Percentiles rank a stretch among this genome's conserved stretches.
Conservation (phyloP, 2,329 filamentous ascomycete species). For the Thielaviopsis punctulata region DNA sequence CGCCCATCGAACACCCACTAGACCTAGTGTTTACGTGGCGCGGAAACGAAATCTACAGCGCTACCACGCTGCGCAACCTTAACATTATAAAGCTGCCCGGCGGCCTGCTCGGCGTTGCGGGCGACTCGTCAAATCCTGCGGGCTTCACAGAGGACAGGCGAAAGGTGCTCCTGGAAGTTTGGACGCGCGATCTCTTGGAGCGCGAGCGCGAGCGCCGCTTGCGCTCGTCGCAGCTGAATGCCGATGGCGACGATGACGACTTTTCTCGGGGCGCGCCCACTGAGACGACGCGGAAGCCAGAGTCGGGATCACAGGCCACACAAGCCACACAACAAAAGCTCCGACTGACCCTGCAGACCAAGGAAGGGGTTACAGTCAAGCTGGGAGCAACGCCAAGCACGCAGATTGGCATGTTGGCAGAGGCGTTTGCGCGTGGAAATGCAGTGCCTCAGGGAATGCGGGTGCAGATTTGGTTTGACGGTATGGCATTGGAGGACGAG, state of each 20-base stretch:
- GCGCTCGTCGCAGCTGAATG: background rate
- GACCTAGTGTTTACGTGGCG: constrained; percentile 67
- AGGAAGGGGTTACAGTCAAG: constrained; percentile 31
- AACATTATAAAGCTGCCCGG: constrained; percentile 28
- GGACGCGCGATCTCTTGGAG: constrained; percentile 47
- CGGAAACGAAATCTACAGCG: constrained; percentile 52
- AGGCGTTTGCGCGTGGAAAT: constrained; percentile 39
- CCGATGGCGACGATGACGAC: background rate
- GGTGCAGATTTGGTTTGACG: constrained; percentile 56
- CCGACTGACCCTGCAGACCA: constrained; percentile 36
- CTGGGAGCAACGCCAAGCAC: constrained; percentile 37
- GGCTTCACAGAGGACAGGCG: constrained; percentile 33
- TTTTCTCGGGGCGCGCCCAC: constrained; percentile 18
- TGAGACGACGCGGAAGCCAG: constrained; percentile 11
- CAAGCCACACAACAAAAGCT: constrained; percentile 22
- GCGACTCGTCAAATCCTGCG: constrained; percentile 20
- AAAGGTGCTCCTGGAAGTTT: constrained; percentile 59
- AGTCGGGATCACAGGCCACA: background rate
- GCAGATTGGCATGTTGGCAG: constrained; percentile 42
- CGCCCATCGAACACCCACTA: constrained; percentile 26
- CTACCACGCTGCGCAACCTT: constrained; percentile 54
- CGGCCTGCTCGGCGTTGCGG: constrained; percentile 25
- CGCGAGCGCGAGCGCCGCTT: constrained; percentile 26
- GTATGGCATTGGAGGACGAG: constrained; percentile 47
- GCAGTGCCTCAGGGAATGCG: constrained; percentile 32